A percentile compares a stretch with the other conserved stretches of the same genome.
Evolutionary conservation across 805 yeast species (phyloP).

Genomic region (Dipodascus albidus): DNA sequence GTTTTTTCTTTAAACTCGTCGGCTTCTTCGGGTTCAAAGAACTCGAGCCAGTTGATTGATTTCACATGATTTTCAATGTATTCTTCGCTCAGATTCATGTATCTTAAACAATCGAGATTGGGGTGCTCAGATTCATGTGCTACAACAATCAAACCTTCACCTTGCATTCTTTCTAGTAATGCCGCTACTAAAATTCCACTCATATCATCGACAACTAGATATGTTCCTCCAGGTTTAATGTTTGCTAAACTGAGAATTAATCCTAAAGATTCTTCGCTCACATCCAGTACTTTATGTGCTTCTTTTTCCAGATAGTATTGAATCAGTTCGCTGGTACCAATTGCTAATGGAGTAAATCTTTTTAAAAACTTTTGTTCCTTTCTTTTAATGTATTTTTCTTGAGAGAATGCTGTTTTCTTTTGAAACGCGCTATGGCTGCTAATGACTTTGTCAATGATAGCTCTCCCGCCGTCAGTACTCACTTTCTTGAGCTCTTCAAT

Average conservation of each 20-base stretch:
- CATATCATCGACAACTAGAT: conserved; percentile 85
- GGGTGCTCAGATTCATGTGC: conserved; percentile 92
- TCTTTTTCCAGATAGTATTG: conserved; percentile 73
- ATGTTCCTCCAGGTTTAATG: conserved; percentile 80
- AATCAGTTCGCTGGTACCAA: conserved; percentile 60
- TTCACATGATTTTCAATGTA: conserved; percentile 44
- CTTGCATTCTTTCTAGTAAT: conserved; percentile 79
- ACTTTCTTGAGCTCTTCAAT: conserved; percentile 61
- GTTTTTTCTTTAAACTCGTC: conserved; percentile 31
- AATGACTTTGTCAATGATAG: conserved; percentile 69
- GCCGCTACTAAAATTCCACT: conserved; percentile 83
- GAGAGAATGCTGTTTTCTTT: conserved; percentile 79
- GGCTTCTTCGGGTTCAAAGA: conserved; percentile 64
- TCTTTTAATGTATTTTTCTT: conserved; percentile 82
- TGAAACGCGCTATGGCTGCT: conserved; percentile 79
- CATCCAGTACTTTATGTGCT: conserved; percentile 55
- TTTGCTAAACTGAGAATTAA: conserved; percentile 68
- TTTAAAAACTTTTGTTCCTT: conserved; percentile 86
- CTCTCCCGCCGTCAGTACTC: conserved; percentile 46
- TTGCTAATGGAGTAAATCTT: conserved; percentile 68
- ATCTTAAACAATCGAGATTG: conserved; percentile 58
- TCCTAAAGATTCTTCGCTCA: conserved; percentile 79
- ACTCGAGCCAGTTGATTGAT: conserved; percentile 67
- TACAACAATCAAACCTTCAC: conserved; percentile 55
- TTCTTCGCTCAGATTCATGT: conserved; percentile 46